phyloP scores from a whole-genome alignment of 352 stramenopile species.

The Thalassiosira mediterranea region DNA sequence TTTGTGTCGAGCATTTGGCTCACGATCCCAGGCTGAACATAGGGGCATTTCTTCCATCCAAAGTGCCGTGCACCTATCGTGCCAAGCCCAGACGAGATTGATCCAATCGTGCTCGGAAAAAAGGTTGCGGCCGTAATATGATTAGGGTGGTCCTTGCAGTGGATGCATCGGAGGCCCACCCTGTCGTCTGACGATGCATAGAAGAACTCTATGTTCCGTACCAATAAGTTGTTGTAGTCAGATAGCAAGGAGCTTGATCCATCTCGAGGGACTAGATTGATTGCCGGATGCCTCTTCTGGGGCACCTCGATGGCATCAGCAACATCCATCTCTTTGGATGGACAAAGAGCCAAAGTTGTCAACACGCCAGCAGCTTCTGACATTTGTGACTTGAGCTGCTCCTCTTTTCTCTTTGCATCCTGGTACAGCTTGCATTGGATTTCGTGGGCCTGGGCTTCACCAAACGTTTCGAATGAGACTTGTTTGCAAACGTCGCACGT shows the following conservation, averaged over 20 bases:
- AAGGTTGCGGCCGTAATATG: conserved; percentile 51
- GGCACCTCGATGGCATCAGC: conserved; percentile 4
- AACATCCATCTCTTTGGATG: neutral
- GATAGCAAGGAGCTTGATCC: conserved; percentile 29
- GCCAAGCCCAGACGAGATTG: conserved; percentile 52
- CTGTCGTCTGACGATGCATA: conserved; percentile 41
- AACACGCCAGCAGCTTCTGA: conserved; percentile 25
- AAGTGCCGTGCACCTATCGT: conserved; percentile 56
- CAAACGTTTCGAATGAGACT: conserved; percentile 39
- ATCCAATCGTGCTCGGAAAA: conserved; percentile 48
- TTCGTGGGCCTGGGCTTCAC: conserved; percentile 41
- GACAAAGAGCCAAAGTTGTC: conserved; percentile 22
- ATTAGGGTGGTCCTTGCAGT: conserved; percentile 48
- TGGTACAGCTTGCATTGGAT: conserved; percentile 24
- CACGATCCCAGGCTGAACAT: conserved; percentile 25
- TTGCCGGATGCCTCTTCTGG: conserved; percentile 8
- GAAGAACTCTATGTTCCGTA: conserved; percentile 56
- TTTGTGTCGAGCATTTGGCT: conserved; percentile 46
- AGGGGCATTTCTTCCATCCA: conserved; percentile 52
- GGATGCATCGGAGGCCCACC: conserved; percentile 53
- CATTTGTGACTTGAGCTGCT: too few species aligned
- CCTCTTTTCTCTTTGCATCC: conserved; percentile 5
- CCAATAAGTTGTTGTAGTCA: conserved; percentile 60
- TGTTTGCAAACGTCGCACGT: conserved; percentile 45
- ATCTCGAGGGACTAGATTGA: conserved; percentile 35